Evolutionary conservation across 2,329 filamentous ascomycete genomes (phyloP), one percentile per base, ranked within the genome.

Genomic region (Monilinia aucupariae): DNA sequence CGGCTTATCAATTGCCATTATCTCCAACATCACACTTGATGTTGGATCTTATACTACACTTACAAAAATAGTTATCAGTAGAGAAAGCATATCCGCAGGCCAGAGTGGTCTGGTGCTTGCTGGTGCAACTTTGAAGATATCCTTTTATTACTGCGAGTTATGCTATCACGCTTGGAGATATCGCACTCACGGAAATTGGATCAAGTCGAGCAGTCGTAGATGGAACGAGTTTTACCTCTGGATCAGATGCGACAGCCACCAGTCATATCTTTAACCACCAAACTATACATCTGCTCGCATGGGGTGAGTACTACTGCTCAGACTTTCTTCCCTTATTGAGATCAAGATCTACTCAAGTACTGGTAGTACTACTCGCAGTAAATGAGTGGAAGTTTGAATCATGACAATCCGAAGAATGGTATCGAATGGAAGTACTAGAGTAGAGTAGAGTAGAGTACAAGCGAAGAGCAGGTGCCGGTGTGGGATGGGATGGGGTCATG

Each of bases 71-170:
- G 74, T 79, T 0, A 73, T 83, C 4, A 79, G 76, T 7, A 79
- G 80, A 1, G 76, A 84, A 70, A 81, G 77, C 0, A 73, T 86
- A 34, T 82, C 78, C 0, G 78, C 84, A 49, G 81, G 78, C 0
- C 77, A 82, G 0, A 71, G 70, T 2, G 83, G 82, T n/a, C 74
- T 85, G 1, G 63, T 56, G 5, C 53, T 70, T 17, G 65, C 48
- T 13, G 65, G 61, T n/a, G 66, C 69, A 43, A 71, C 66, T 15
- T 41, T 70, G n/a, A 6, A 53, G 63, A 13, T 62, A 64, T 41
- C 69, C 69, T 7, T 66, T 71, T 51, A 69, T 70, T 45, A 64
- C 65, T 5, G 65, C 66, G 9, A 69, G 69, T 3, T 52, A 67
- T 48, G 61, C 62, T 3, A 17, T 71, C 43, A 71, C 68, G 43